Percentiles rank a stretch among this genome's conserved stretches.
phyloP scores from a whole-genome alignment of 2,329 filamentous ascomycete genomes.

The Stromatinia cepivora region DNA sequence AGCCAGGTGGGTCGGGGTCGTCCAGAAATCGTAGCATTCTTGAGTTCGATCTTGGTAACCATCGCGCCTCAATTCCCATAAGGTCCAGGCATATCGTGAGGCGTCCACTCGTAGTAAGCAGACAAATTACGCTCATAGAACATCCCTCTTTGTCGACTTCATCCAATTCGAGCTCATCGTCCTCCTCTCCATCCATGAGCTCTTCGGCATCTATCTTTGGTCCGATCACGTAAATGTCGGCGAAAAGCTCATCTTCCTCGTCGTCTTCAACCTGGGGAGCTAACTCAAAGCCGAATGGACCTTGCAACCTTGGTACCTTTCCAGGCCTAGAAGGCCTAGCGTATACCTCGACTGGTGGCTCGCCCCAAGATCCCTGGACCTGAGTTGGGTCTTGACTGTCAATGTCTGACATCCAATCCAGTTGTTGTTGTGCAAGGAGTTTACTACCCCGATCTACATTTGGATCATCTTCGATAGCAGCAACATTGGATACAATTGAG shows the following conservation, averaged over 20 bases:
- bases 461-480: slow-evolving; percentile 60
- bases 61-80: slow-evolving; percentile 64
- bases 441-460: slow-evolving; percentile 53
- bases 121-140: slow-evolving; percentile 59
- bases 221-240: slow-evolving; percentile 63
- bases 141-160: slow-evolving; percentile 59
- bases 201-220: slow-evolving; percentile 61
- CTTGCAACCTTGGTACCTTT: slow-evolving; percentile 59
- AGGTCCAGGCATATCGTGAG: slow-evolving; percentile 62
- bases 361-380: slow-evolving; percentile 52
- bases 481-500: slow-evolving; percentile 74
- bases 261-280: slow-evolving; percentile 51
- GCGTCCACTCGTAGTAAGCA: slow-evolving; percentile 61
- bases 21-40: slow-evolving; percentile 46
- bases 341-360: slow-evolving; percentile 56
- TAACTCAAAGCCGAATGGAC: slow-evolving; percentile 59
- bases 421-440: slow-evolving; percentile 61
- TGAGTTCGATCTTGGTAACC: slow-evolving; percentile 58
- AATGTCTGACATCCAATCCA: slow-evolving; percentile 67
- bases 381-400: slow-evolving; percentile 61
- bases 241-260: slow-evolving; percentile 56
- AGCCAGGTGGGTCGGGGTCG: slow-evolving; percentile 47
- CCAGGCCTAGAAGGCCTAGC: slow-evolving; percentile 58
- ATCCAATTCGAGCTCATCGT: slow-evolving; percentile 56
- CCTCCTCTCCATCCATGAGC: slow-evolving; percentile 63